Evolutionary conservation across 139 green algal species (phyloP), one percentile per base, ranked within the genome.

Genomic region (Parachlorella kessleri): DNA sequence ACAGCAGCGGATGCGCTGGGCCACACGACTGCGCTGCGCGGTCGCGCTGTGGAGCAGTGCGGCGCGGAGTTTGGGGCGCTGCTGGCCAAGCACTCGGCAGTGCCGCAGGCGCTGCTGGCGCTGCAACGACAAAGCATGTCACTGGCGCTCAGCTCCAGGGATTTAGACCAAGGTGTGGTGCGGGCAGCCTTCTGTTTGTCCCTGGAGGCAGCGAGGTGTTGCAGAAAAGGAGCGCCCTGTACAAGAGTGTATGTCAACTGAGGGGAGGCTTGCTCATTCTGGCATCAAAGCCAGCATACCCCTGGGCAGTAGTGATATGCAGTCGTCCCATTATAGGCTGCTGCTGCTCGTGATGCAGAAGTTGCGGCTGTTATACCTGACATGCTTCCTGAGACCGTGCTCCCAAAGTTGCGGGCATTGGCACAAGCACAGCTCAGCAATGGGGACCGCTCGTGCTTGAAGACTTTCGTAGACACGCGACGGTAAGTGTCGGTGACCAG

Each of bases 1-100:
- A 72, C 70, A 8, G 72, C 84, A 5, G 84, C 81, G 3, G 54
- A 75, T 35, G 84, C 80, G 53, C 76, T 84, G 55, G 35, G 53
- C 1, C 68, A 77, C 53, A 77, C 79, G 1, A 68, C 75, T 4
- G 83, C 72, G 4, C 79, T 87, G 70, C 78, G 70, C 3, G 67
- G 76, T 39, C 53, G 74, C 40, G 83, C 68, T 30, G 38, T 82
- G 77, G 33, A 72, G 14, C 54, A 53, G 21, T 66, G 40, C 32
- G 59, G 37, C 35, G 10, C n/a, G 21, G 78, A 88, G 76, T 88
- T 85, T n/a, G 10, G 42, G 1, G 55, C 55, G 18, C 55, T 76
- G 35, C 63, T 86, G 30, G 37, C 35, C 7, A 71, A 80, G 30
- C 66, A 80, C 37, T 59, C 69, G 14, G 10, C 67, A 0, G 73